Evolutionary conservation across 2,329 filamentous ascomycete species (phyloP), one percentile per base, ranked within the genome.

Genomic region (Erysiphe neolycopersici): DNA sequence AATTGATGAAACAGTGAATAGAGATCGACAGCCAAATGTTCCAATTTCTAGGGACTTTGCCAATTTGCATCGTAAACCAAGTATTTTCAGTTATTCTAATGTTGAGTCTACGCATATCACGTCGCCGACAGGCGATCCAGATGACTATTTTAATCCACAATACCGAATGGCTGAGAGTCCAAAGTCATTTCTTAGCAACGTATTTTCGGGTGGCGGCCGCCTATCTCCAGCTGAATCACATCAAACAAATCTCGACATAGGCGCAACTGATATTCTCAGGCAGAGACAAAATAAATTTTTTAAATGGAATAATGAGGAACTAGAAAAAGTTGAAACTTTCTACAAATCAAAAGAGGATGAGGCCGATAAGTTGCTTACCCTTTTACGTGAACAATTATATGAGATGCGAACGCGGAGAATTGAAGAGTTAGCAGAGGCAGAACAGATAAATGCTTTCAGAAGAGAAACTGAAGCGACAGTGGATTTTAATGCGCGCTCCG

Each of bases 261-360:
- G 71, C 45, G 64, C 66, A 1, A 65, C 68, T 42, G 68, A 73
- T 37, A 68, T 81, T 35, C 66, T 91, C 3, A 77, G 80, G 38
- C 65, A 75, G 45, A 69, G 74, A 16, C 76, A 92, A 58, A 69
- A 68, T n/a, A 81, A 93, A 13, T 95, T 98, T 56, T 87, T 85
- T 58, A 61, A 65, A 0, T 98, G 89, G 54, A 64, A 98, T 43
- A 82, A 94, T 52, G 64, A 63, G 10, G 79, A 98, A 60, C 64
- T 98, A 13, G 67, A 76, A n/a, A 98, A 95, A 60, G 82, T 98
- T 11, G 85, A 98, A 56, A 61, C 65, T 0, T 98, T 98, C 55
- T 95, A 95, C 63, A 75, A 72, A 51, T 63, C 72, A 50, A 94
- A 94, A 56, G 89, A 98, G 56, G 69, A 80, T 26, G 82, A 94